Base-by-base conservation (phyloP, 2,329 filamentous ascomycete genomes). In the Aspergillus bombycis region DNA sequence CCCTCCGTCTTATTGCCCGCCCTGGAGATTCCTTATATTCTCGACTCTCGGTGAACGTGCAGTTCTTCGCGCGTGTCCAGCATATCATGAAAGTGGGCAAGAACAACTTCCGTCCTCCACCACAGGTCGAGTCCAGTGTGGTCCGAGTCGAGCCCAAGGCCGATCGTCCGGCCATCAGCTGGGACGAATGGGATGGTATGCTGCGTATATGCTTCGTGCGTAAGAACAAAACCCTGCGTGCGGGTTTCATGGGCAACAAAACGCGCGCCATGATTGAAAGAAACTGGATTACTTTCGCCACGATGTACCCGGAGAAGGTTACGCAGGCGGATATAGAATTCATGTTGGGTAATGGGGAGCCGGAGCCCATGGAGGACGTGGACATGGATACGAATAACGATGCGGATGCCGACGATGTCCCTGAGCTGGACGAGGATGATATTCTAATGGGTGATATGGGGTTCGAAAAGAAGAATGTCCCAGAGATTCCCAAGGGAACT, bases 81-180 rank as follows among this genome's bases (percentile, higher is more conserved):
- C 81, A 86, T 70, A 88, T 96, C 70, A 92, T 96, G 89, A 97
- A 97, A 81, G 94, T 98, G 52, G 93, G 94, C 67, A 91, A 90
- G 80, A 95, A 96, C 79, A 98, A 99, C 82, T 99, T 98, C 85
- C 92, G 92, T 65, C 95, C 95, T 0, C 94, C 95, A 0, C 95
- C 95, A 10, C 88, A 93, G 74, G 95, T 99, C 62, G 95, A 99
- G 79, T 93, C 89, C 8, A 94, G 91, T 62, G 94, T 97, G 9
- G 93, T 97, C 53, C 87, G 94, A 64, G 91, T 97, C 69, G 92
- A 94, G 74, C 93, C 93, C 28, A 96, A 97, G 81, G 85, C 87
- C 38, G 93, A 93, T 11, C 83, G 93, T 45, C 94, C 95, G 58
- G 90, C 93, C 70, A 94, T 98, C 67, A 92, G 89, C 75, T 98